Evolutionary conservation across 345 rosid genomes (phyloP), one percentile per base, ranked within the genome.

Genomic region (Populus pruinosa): DNA sequence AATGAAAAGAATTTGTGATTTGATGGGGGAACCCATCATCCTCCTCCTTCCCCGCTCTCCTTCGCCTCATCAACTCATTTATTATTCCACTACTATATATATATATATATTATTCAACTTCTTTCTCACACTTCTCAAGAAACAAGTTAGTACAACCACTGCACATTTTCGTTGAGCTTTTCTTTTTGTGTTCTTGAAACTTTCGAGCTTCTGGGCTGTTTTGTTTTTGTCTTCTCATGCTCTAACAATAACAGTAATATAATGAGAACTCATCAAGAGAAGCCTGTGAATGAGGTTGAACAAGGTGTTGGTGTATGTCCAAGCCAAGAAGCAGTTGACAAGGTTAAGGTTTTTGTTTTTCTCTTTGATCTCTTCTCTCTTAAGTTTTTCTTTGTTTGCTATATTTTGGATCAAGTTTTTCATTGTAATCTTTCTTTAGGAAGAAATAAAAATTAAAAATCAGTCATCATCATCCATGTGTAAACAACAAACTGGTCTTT

Each of bases 241-340:
- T 47, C 50, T 47, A 47, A 14, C 18, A 47, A 47, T 14, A 47
- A 47, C 50, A 13, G 63, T 43, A 41, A 31, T 55, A 67, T 39
- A 65, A 86, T 86, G 86, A 76, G 69, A 71, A 76, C 77, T 29
- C 61, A 14, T 47, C 50, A 56, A 76, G 81, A 79, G 82, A 82
- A 81, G 80, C 66, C 68, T 75, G 67, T 77, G 65, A 17, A 39
- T 59, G 76, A 76, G 47, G 65, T 70, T 20, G 69, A 31, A 13
- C 50, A 44, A 44, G 50, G 5, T 47, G 50, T 13, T 72, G 75
- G 71, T 59, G 59, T 63, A 31, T 82, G 76, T 80, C 20, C 83
- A 23, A 74, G 75, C 76, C 83, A 67, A 75, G 75, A 14, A 70
- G 61, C 63, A 23, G 67, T 13, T 56, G 14, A 59, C 27, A 33